phyloP scores from a whole-genome alignment of 441 rosid species.

The Caryocar brasiliense region DNA sequence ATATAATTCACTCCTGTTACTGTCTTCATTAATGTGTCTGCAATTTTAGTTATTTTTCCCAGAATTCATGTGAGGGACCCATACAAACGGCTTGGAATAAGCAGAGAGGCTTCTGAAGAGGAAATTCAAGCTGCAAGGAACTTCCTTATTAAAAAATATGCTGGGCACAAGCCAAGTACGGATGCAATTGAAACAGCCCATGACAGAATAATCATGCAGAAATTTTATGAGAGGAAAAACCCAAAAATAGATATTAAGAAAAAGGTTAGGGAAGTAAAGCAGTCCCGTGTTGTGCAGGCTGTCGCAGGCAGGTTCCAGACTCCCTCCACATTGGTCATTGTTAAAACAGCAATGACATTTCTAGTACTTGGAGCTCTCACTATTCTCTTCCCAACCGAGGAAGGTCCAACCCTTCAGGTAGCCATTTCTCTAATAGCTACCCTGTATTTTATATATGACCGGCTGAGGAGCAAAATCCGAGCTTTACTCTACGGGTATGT shows the following conservation, averaged over 20 bases:
- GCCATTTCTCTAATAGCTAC: slow-evolving; percentile 66
- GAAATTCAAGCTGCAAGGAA: slow-evolving; percentile 92
- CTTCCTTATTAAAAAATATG: slow-evolving; percentile 71
- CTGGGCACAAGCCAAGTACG: slow-evolving; percentile 77
- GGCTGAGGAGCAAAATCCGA: slow-evolving; percentile 62
- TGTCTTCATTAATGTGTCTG: too few species aligned
- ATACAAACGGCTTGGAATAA: slow-evolving; percentile 86
- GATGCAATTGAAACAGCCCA: slow-evolving; percentile 93
- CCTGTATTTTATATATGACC: slow-evolving; percentile 63
- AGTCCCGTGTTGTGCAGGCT: slow-evolving; percentile 61
- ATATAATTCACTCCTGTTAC: too few species aligned
- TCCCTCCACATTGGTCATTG: slow-evolving; percentile 53
- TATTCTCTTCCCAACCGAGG: slow-evolving; percentile 91
- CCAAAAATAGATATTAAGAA: slow-evolving; percentile 69
- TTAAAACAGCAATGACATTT: slow-evolving; percentile 59
- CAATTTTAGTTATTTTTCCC: slow-evolving; percentile 59
- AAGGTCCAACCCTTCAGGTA: slow-evolving; percentile 94
- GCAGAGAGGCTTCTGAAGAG: slow-evolving; percentile 82
- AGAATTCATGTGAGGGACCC: slow-evolving; percentile 79
- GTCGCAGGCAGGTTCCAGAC: slow-evolving; percentile 65
- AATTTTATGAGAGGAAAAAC: slow-evolving; percentile 77
- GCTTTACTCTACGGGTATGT: slow-evolving; percentile 76
- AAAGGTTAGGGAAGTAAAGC: slow-evolving; percentile 65
- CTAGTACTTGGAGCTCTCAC: slow-evolving; percentile 67
- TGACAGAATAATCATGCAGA: slow-evolving; percentile 91